A percentile compares a stretch with the other conserved stretches of the same genome.
phyloP scores from a whole-genome alignment of 495 filamentous ascomycete species.

The Cercophora samala region DNA sequence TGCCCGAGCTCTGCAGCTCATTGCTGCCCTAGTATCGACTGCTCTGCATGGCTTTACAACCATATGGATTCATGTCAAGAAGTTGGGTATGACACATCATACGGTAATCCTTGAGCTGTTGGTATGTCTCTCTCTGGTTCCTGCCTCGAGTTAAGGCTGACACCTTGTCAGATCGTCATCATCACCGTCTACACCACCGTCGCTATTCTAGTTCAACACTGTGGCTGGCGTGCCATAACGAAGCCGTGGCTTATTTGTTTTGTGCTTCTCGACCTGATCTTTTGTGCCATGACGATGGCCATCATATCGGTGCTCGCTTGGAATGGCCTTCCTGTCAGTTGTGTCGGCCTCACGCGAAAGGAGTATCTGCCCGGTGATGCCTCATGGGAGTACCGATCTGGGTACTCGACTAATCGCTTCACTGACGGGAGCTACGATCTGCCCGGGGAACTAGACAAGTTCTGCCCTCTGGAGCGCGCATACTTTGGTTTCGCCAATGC shows the following conservation, averaged over 20 bases:
- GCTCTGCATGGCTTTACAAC: constrained; percentile 40
- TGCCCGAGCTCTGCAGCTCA: constrained; percentile 33
- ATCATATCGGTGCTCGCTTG: constrained; percentile 35
- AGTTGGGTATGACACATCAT: constrained; percentile 26
- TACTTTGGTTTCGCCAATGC: constrained; percentile 34
- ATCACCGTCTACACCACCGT: constrained; percentile 37
- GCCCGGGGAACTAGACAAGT: constrained; percentile 33
- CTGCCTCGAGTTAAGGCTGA: neutral
- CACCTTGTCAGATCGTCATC: constrained; percentile 29
- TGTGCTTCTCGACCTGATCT: constrained; percentile 30
- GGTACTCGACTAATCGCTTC: constrained; percentile 31
- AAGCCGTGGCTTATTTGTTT: constrained; percentile 27
- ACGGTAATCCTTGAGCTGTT: constrained; percentile 38
- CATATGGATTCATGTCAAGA: constrained; percentile 28
- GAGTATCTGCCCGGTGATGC: constrained; percentile 23
- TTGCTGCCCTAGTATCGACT: constrained; percentile 27
- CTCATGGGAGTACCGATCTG: neutral
- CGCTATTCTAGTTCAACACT: constrained; percentile 33
- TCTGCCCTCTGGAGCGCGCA: constrained; percentile 35
- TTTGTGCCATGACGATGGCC: constrained; percentile 29
- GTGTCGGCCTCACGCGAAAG: constrained; percentile 33
- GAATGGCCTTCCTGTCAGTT: constrained; percentile 37
- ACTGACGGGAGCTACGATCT: constrained; percentile 20
- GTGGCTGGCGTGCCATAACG: constrained; percentile 26
- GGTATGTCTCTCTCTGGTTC: constrained; percentile 27